These are phyloP conservation scores for Ophiostoma sp. DNA, from an alignment of 2,329 filamentous ascomycete species.

Conservation along the genomic window DNA sequence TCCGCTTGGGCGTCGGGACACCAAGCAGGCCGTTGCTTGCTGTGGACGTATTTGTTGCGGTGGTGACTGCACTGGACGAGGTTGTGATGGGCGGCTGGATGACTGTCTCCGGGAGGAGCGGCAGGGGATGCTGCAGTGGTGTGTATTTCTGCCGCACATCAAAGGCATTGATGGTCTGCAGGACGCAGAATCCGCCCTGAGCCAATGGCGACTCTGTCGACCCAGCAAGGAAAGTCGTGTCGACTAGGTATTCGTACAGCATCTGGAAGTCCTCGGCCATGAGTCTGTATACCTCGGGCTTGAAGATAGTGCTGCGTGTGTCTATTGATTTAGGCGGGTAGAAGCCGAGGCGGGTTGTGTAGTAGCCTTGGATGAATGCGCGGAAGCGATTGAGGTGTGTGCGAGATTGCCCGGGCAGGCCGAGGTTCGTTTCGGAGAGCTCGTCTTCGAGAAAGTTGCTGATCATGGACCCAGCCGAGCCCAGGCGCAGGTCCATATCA, in stretches of 20 bases:
- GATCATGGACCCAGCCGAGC: slow-evolving; percentile 53
- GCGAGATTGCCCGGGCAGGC: slow-evolving; percentile 54
- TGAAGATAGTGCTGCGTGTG: slow-evolving; percentile 44
- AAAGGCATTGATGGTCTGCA: slow-evolving; percentile 64
- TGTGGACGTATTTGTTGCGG: slow-evolving; percentile 28
- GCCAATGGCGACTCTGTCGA: slow-evolving; percentile 49
- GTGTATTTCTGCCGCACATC: slow-evolving; percentile 56
- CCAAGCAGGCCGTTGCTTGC: slow-evolving; percentile 21
- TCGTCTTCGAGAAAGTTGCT: slow-evolving; percentile 67
- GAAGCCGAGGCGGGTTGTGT: slow-evolving; percentile 61
- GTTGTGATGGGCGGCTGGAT: not conserved
- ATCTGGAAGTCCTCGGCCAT: slow-evolving; percentile 67
- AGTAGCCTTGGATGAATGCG: slow-evolving; percentile 61
- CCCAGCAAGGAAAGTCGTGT: slow-evolving; percentile 49
- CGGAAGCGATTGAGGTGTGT: slow-evolving; percentile 69
- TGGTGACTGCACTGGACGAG: slow-evolving; percentile 28
- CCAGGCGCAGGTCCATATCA: slow-evolving; percentile 61
- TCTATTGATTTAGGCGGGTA: slow-evolving; percentile 58
- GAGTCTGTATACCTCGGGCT: slow-evolving; percentile 51
- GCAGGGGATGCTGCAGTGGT: slow-evolving; percentile 60
- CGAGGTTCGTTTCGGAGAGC: slow-evolving; percentile 60
- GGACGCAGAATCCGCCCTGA: slow-evolving; percentile 62
- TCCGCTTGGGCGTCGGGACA: not conserved
- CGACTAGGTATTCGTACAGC: slow-evolving; percentile 66
- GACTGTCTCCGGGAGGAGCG: slow-evolving; percentile 54